Evolutionary conservation across 2,329 filamentous ascomycete genomes (phyloP), one percentile per base, ranked within the genome.

Genomic region (Aspergillus sclerotialis): DNA sequence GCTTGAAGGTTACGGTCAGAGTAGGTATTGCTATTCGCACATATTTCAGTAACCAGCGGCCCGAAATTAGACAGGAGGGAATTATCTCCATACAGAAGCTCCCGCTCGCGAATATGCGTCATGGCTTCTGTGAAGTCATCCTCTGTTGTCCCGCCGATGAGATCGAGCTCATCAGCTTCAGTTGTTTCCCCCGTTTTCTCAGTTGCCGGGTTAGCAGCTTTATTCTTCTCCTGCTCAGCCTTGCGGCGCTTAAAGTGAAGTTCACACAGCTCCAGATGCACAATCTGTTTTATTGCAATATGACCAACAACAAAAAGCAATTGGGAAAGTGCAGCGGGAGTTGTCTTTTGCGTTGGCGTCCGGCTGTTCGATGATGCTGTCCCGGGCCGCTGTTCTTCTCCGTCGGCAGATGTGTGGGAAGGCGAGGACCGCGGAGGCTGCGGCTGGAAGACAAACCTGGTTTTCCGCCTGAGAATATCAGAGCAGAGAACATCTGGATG

Each of bases 241-340:
- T 98, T 98, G 46, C 90, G 78, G 35, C 90, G 84, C 69, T 98
- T 98, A 64, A 98, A 98, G 61, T 98, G 92, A 32, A 92, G 78
- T 56, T 98, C 92, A 58, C 89, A 94, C n/a, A 96, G 73, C 52
- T 98, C 92, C 8, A 98, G 76, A 58, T 98, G 92, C 1, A 98
- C 93, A 49, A 98, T 98, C 57, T 98, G 93, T 66, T 98, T 98
- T 56, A 98, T 92, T 10, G 92, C 92, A 30, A 96, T 84, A 54
- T 98, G 92, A 0, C 92, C 92, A 18, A 96, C 90, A 23, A 94
- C 83, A 56, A 96, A 96, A 0, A 98, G 72, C 2, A 98, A 73
- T 52, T 96, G 92, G 0, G 92, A 94, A 2, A 98, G 70, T 1
- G 78, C 80, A 30, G 88, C 73, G 1, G 86, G 57, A 7, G 58